Percentiles rank a stretch among this genome's conserved stretches.
phyloP scores from a whole-genome alignment of 306 rosid species.

The Cicer cuneatum region DNA sequence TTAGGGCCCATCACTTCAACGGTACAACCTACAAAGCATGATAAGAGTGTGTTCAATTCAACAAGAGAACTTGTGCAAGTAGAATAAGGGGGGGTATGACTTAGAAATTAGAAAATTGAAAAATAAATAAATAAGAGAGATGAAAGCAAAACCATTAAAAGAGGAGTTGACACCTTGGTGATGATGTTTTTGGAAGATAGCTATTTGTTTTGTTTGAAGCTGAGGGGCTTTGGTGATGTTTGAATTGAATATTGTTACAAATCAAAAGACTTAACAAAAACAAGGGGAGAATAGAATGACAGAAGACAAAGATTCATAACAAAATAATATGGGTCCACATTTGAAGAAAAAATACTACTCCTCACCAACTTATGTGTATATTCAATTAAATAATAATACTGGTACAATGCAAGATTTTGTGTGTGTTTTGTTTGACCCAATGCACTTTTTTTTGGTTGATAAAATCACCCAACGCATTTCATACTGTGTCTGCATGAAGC shows the following conservation, averaged over 20 bases:
- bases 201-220: slow-evolving; percentile 48
- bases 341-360: neutral
- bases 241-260: slow-evolving; percentile 19
- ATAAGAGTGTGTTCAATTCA: slow-evolving; percentile 61
- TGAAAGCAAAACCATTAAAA: slow-evolving; percentile 64
- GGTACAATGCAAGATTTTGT: too few relatives aligned
- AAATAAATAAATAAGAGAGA: neutral
- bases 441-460: neutral
- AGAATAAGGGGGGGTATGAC: slow-evolving; percentile 40
- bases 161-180: slow-evolving; percentile 58
- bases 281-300: neutral
- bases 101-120: neutral
- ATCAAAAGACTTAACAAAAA: slow-evolving; percentile 5
- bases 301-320: slow-evolving; percentile 48
- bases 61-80: slow-evolving; percentile 42
- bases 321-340: slow-evolving; percentile 40
- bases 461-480: too few relatives aligned
- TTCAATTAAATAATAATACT: slow-evolving; percentile 29
- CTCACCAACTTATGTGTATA: neutral
- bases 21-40: slow-evolving; percentile 82
- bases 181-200: slow-evolving; percentile 67
- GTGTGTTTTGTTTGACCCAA: slow-evolving; percentile 43
- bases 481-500: slow-evolving; percentile 2
- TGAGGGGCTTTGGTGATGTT: neutral
- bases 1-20: slow-evolving; percentile 76